Evolutionary conservation across 345 rosid species (phyloP), one percentile per base, ranked within the genome.

Genomic region (Ailanthus altissimus): DNA sequence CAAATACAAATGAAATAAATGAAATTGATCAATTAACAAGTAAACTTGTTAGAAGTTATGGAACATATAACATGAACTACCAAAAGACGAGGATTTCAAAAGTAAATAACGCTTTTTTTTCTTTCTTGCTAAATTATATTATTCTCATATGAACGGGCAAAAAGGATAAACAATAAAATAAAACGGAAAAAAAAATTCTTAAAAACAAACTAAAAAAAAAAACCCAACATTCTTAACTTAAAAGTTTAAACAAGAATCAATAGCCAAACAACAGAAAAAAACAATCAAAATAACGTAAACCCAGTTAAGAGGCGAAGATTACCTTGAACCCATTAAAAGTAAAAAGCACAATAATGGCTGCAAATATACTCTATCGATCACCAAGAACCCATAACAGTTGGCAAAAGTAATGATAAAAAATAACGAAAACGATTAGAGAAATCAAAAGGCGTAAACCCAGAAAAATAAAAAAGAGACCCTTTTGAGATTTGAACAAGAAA

Each of bases 241-340:
- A 21, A 16, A 21, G 21, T 2, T 15, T 42, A 13, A 42, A 40
- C 6, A 15, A 21, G 12, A 42, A 40, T 57, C 14, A 42, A 10
- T 2, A 20, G 61, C 36, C n/a, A 43, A 36, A 42, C 20, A 53
- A 46, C 38, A 66, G 49, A 3, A 72, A 72, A 40, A 38, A 58
- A 26, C 0, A 67, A 65, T 23, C 28, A 47, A 45, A 46, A 46
- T 23, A 46, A 67, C 2, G 15, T 32, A 53, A 16, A n/a, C 6
- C 54, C 28, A 15, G 70, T 11, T 49, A 16, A 42, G 62, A 54
- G 25, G 72, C 11, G 65, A 61, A 76, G 70, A 76, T 60, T 61
- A 86, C 87, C 87, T 86, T 42, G 83, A 75, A 78, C 78, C 83
- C 85, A 82, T 84, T 54, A 54, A 74, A 1, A 82, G 76, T 49